A percentile compares a stretch with the other conserved stretches of the same genome.
phyloP scores from a whole-genome alignment of 2,329 filamentous ascomycete species.

The Talaromyces sp. region DNA sequence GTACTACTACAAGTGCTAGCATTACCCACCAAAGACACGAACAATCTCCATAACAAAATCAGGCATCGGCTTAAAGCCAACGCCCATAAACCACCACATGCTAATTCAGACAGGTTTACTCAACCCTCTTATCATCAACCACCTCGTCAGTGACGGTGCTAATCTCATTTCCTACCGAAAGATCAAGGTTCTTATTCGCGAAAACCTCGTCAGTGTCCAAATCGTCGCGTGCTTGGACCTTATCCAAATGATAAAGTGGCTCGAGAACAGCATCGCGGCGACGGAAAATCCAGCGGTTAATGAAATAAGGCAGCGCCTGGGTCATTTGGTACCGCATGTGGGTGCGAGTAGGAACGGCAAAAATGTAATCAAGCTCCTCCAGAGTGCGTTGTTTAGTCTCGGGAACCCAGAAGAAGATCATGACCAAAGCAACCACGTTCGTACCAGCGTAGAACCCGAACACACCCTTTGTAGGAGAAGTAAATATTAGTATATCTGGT shows the following conservation, averaged over 20 bases:
- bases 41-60: neutral
- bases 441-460: slow-evolving; percentile 37
- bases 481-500: neutral
- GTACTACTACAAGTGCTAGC: neutral
- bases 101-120: neutral
- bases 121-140: neutral
- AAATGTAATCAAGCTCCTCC: slow-evolving; percentile 57
- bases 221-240: neutral
- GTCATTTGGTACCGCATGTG: slow-evolving; percentile 56
- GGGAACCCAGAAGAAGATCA: slow-evolving; percentile 61
- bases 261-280: slow-evolving; percentile 41
- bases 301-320: slow-evolving; percentile 57
- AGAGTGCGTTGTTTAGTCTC: slow-evolving; percentile 54
- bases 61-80: neutral
- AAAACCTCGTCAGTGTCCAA: neutral
- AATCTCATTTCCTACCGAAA: neutral
- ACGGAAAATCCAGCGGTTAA: slow-evolving; percentile 54
- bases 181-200: neutral
- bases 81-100: neutral
- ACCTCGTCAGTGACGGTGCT: neutral
- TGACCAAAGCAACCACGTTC: slow-evolving; percentile 56
- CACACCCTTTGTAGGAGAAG: neutral
- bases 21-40: neutral
- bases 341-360: slow-evolving; percentile 55
- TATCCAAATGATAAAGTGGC: slow-evolving; percentile 49